A percentile compares a stretch with the other conserved stretches of the same genome.
Conservation (phyloP, 306 rosid species). For the Biancaea sappan region DNA sequence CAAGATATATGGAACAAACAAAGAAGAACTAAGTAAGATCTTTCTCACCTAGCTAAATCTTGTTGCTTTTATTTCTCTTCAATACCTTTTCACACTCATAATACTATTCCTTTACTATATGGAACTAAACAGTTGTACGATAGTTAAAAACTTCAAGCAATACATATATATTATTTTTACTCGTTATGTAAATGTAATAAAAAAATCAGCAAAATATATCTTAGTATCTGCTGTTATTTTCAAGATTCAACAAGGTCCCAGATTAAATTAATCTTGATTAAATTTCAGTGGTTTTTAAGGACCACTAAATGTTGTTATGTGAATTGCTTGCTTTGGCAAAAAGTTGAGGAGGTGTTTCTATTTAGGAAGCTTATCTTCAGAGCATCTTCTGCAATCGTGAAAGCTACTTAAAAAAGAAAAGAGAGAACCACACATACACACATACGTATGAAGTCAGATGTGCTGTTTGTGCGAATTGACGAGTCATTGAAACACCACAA, state of each 20-base stretch:
- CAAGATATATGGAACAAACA: slow-evolving; percentile 46
- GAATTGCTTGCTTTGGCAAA: neutral
- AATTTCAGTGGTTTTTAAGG: neutral
- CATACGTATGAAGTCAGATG: no score
- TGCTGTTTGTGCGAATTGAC: no score
- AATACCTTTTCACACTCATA: neutral
- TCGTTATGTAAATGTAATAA: neutral
- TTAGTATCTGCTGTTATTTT: neutral
- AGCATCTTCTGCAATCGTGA: neutral
- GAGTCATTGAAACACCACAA: no score
- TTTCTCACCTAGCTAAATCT: neutral
- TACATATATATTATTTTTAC: neutral
- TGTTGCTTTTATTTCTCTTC: neutral
- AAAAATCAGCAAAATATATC: neutral
- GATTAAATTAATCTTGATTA: neutral
- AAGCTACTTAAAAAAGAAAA: neutral
- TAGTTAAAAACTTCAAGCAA: neutral
- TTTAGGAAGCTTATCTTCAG: neutral
- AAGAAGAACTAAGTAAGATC: neutral
- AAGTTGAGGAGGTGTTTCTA: neutral
- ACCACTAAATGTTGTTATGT: neutral
- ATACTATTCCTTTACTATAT: neutral
- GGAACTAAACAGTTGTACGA: neutral
- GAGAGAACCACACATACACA: neutral
- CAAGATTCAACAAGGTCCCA: neutral